Evolutionary conservation across 257 asterid species (phyloP).

Genomic region (Primulina huaijiensis): DNA sequence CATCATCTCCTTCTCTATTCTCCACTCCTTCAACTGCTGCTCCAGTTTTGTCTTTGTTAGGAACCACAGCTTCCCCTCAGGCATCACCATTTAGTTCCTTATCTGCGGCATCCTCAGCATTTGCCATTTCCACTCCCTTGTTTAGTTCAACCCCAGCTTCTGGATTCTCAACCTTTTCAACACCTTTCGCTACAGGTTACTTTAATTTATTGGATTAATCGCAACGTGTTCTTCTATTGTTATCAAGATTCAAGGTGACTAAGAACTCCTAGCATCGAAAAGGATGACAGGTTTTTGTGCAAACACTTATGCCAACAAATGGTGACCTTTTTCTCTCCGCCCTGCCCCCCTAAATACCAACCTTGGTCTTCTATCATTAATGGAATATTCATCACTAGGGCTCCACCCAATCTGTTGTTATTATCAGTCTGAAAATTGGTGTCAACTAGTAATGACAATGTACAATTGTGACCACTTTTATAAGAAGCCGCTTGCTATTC

Average conservation of each 20-base stretch:
- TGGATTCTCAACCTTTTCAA: constrained; percentile 52
- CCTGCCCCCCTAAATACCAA: neutral
- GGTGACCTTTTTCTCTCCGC: neutral
- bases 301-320: constrained; percentile 12
- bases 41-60: constrained; percentile 54
- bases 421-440: neutral
- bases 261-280: neutral
- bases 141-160: constrained; percentile 70
- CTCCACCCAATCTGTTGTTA: neutral
- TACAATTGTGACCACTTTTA: constrained; percentile 2
- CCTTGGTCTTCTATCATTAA: neutral
- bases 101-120: constrained; percentile 53
- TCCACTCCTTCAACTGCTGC: constrained; percentile 69
- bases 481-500: neutral
- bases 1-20: constrained; percentile 61
- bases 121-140: constrained; percentile 47
- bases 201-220: neutral
- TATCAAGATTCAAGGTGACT: constrained; percentile 1
- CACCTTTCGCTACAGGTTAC: constrained; percentile 81
- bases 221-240: neutral
- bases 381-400: constrained; percentile 1
- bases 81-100: constrained; percentile 57
- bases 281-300: constrained; percentile 1
- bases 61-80: constrained; percentile 64
- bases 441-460: neutral